A percentile compares a stretch with the other conserved stretches of the same genome.
Evolutionary conservation across 1,284 basidiomycete species (phyloP).

Genomic region (Pulveroboletus sp.): DNA sequence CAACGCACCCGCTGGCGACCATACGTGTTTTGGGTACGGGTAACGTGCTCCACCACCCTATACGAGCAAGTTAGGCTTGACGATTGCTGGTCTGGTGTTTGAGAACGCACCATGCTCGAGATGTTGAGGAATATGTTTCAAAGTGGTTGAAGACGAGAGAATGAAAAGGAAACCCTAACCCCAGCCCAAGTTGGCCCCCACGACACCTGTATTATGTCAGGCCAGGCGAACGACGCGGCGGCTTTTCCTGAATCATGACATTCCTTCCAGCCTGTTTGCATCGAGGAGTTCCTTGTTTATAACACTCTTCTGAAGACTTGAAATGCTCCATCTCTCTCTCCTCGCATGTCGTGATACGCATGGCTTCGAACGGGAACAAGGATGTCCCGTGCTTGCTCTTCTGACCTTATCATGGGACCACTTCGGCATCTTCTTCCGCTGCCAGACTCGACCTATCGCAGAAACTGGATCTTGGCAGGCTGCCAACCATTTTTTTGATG

Average conservation of each 20-base stretch:
- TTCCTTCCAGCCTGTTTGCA: no score
- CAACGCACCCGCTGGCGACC: slow-evolving; percentile 62
- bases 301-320: not conserved
- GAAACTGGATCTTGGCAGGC: not conserved
- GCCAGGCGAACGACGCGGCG: no score
- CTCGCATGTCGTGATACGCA: not conserved
- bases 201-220: slow-evolving; percentile 3
- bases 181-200: no score
- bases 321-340: no score
- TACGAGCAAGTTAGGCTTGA: not conserved
- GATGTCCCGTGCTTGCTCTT: not conserved
- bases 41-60: slow-evolving; percentile 69
- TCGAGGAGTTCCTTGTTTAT: not conserved
- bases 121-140: not conserved
- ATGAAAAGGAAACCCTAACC: slow-evolving; percentile 19
- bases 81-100: not conserved
- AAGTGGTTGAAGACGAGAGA: slow-evolving; percentile 4
- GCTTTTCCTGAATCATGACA: no score
- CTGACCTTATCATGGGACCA: not conserved
- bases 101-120: slow-evolving; percentile 18
- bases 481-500: not conserved
- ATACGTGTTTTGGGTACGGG: slow-evolving; percentile 70
- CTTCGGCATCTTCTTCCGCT: not conserved
- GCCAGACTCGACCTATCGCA: not conserved
- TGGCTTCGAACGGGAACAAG: not conserved